Conservation (phyloP, 2,329 filamentous ascomycete species). For the Pseudogymnoascus sp. region DNA sequence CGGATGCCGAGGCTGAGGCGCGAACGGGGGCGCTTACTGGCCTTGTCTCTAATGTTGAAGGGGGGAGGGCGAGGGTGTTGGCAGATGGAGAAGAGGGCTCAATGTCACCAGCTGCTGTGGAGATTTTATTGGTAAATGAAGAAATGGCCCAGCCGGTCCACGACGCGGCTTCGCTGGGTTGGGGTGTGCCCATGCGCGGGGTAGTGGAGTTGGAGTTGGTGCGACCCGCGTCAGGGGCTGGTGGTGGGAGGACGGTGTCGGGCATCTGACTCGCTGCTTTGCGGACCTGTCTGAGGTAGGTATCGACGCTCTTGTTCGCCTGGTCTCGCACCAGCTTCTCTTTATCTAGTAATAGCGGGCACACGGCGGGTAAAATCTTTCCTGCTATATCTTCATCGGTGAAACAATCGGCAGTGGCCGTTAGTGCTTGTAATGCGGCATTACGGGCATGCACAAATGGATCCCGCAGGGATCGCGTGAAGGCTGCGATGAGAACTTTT, state of each 20-base stretch:
- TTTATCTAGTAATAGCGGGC: slow-evolving; percentile 81
- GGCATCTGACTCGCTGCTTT: slow-evolving; percentile 72
- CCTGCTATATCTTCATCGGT: slow-evolving; percentile 80
- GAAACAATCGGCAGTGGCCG: slow-evolving; percentile 79
- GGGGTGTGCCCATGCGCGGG: slow-evolving; percentile 73
- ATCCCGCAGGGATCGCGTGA: slow-evolving; percentile 79
- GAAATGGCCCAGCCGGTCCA: slow-evolving; percentile 99
- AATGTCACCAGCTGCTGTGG: slow-evolving; percentile 78
- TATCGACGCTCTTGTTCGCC: slow-evolving; percentile 78
- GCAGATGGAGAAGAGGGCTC: slow-evolving; percentile 41
- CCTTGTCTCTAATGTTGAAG: slow-evolving; percentile 29
- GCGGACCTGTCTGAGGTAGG: slow-evolving; percentile 73
- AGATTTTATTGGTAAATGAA: slow-evolving; percentile 92
- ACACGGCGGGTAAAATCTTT: slow-evolving; percentile 75
- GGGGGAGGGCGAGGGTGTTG: slow-evolving; percentile 33
- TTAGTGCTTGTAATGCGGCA: slow-evolving; percentile 76
- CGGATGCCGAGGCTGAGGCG: slow-evolving; percentile 44
- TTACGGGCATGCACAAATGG: slow-evolving; percentile 93
- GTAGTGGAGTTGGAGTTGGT: slow-evolving; percentile 35
- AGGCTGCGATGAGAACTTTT: slow-evolving; percentile 90
- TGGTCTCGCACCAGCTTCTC: slow-evolving; percentile 92
- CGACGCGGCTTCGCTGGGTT: slow-evolving; percentile 50
- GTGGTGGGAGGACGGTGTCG: slow-evolving; percentile 66
- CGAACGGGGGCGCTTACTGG: slow-evolving; percentile 28
- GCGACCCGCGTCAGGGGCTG: slow-evolving; percentile 36